Percentiles rank a stretch among this genome's conserved stretches.
These are phyloP conservation scores for Xylaria sp. DNA, from an alignment of 2,329 filamentous ascomycete species.

Conservation along the genomic window DNA sequence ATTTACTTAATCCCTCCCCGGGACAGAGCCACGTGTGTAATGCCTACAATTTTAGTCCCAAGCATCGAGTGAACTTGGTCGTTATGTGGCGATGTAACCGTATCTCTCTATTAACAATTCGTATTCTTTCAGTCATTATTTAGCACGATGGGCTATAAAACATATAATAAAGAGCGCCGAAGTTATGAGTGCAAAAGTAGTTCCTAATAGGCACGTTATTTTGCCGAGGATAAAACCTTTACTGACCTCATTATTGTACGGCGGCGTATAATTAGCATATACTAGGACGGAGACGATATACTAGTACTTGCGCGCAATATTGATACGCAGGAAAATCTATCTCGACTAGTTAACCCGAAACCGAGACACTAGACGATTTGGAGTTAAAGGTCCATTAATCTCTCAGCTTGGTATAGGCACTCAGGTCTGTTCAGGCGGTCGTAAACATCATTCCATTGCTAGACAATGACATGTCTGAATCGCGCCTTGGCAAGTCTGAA, in stretches of 20 bases:
- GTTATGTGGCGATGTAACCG: constrained; percentile 1
- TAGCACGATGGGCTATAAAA: not conserved
- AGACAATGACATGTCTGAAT: constrained; percentile 19
- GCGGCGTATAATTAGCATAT: not conserved
- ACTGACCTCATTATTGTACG: not conserved
- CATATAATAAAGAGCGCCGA: not conserved
- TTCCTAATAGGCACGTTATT: not conserved
- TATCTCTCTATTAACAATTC: not conserved
- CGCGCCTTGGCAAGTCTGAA: constrained; percentile 34
- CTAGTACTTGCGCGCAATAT: not conserved
- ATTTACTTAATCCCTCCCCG: constrained; percentile 1
- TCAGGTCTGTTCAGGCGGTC: constrained; percentile 1
- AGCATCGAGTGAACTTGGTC: not conserved
- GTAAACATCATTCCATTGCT: constrained; percentile 10
- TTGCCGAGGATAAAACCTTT: not conserved
- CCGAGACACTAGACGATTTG: not conserved
- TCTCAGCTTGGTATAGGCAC: not conserved
- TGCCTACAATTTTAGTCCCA: not conserved
- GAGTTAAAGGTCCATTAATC: constrained; percentile 2
- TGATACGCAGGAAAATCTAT: not conserved
- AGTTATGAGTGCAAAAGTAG: not conserved
- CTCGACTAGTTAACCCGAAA: constrained; percentile 6
- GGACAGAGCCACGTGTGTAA: constrained; percentile 3
- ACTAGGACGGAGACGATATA: not conserved
- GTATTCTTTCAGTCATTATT: not conserved